A percentile compares a stretch with the other conserved stretches of the same genome.
Evolutionary conservation across 805 yeast genomes (phyloP).

Genomic region (Teunomyces stri): DNA sequence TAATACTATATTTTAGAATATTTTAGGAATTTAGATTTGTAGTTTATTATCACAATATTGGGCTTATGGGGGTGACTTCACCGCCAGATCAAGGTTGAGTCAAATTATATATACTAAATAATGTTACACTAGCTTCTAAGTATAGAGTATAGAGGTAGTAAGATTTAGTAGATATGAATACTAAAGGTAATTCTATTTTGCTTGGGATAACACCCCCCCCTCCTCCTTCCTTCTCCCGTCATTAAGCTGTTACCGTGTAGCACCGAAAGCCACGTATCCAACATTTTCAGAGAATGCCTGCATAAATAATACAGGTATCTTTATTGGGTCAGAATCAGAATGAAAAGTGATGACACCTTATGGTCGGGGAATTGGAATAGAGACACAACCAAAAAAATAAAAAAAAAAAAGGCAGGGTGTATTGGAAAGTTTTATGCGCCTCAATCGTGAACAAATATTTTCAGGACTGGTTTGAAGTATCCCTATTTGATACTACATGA

Average conservation of each 20-base stretch:
- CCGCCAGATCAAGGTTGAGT: slow-evolving; percentile 1
- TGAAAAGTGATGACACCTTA: slow-evolving; percentile 3
- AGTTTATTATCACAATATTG: slow-evolving; percentile 1
- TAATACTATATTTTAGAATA: slow-evolving; percentile 2
- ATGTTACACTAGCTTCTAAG: slow-evolving; percentile 2
- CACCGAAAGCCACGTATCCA: background rate
- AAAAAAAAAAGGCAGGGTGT: background rate
- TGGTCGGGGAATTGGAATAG: slow-evolving; percentile 1
- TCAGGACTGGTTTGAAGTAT: background rate
- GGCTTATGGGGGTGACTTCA: background rate
- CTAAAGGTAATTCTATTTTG: slow-evolving; percentile 1
- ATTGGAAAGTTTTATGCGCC: background rate
- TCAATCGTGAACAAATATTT: slow-evolving; percentile 1
- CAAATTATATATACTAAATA: slow-evolving; percentile 1
- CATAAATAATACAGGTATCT: background rate
- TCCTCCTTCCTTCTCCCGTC: background rate
- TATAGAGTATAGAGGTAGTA: slow-evolving; percentile 1
- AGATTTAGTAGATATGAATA: slow-evolving; percentile 2
- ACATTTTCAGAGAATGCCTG: background rate
- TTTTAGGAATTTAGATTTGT: slow-evolving; percentile 3
- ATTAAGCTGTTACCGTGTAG: background rate
- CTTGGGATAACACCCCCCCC: background rate
- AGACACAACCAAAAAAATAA: background rate
- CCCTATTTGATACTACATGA: background rate
- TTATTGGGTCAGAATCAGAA: slow-evolving; percentile 1